Conservation (phyloP, 2,329 filamentous ascomycete genomes). For the Claviceps capensis region DNA sequence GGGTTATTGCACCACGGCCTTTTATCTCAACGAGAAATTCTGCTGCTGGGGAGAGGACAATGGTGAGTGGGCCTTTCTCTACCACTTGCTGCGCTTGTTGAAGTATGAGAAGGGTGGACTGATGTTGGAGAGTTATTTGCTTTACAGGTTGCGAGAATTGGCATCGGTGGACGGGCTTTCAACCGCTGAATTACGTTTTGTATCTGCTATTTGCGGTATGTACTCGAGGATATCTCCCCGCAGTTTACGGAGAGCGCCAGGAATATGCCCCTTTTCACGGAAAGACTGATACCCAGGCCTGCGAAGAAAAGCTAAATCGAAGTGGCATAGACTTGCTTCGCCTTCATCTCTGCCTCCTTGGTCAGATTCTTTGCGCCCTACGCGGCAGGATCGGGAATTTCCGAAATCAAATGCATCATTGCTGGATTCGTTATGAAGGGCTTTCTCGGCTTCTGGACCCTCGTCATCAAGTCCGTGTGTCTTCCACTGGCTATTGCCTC, state of each 20-base stretch:
- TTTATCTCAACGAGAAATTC: slow-evolving; percentile 94
- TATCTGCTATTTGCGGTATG: slow-evolving; percentile 76
- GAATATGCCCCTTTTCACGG: not conserved
- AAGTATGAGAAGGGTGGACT: not conserved
- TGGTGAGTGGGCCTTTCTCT: slow-evolving; percentile 31
- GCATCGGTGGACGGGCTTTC: slow-evolving; percentile 75
- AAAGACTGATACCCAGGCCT: not conserved
- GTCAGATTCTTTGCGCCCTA: slow-evolving; percentile 92
- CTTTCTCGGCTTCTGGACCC: slow-evolving; percentile 81
- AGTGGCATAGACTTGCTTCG: slow-evolving; percentile 51
- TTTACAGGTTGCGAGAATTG: slow-evolving; percentile 65
- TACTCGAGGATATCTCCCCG: not conserved
- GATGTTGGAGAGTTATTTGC: not conserved
- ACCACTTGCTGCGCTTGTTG: not conserved
- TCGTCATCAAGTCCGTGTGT: slow-evolving; percentile 86
- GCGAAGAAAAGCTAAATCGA: not conserved
- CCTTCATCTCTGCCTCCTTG: slow-evolving; percentile 66
- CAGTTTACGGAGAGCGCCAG: no score
- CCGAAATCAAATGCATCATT: slow-evolving; percentile 98
- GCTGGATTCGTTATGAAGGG: slow-evolving; percentile 99
- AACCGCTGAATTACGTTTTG: slow-evolving; percentile 67
- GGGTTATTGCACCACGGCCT: slow-evolving; percentile 88
- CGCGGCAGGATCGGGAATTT: slow-evolving; percentile 90
- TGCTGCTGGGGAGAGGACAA: slow-evolving; percentile 95
- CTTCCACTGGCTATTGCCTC: slow-evolving; percentile 87